Percentiles rank a stretch among this genome's conserved stretches.
phyloP scores from a whole-genome alignment of 2,329 filamentous ascomycete genomes.

The Nemania sp. region DNA sequence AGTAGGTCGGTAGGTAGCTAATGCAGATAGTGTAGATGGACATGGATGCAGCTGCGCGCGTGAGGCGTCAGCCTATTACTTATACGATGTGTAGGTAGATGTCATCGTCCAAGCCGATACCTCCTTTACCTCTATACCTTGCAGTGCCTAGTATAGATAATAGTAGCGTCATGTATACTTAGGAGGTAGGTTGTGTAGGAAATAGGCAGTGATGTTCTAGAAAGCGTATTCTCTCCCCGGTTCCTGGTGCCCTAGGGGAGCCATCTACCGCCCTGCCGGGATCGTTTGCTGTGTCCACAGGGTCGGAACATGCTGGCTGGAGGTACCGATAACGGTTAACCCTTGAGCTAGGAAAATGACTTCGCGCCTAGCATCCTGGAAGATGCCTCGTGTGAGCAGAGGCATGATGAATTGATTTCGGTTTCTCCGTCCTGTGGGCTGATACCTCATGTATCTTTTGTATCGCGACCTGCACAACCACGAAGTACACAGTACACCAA shows the following conservation, averaged over 20 bases:
- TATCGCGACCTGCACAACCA: background rate
- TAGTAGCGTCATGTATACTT: too few relatives aligned
- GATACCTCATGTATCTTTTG: background rate
- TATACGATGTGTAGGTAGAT: constrained; percentile 3
- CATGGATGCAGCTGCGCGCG: constrained; percentile 1
- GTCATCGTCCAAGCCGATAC: constrained; percentile 3
- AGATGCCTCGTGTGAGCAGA: background rate
- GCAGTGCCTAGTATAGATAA: background rate
- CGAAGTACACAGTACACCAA: too few relatives aligned
- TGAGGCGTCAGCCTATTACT: constrained; percentile 9
- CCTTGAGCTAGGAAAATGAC: background rate
- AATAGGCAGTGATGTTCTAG: constrained; percentile 14
- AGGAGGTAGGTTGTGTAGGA: background rate
- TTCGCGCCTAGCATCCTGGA: background rate
- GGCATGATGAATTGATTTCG: constrained; percentile 25
- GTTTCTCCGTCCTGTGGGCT: constrained; percentile 25
- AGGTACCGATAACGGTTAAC: background rate
- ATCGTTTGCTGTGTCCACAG: constrained; percentile 1
- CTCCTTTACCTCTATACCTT: background rate
- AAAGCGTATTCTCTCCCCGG: constrained; percentile 15
- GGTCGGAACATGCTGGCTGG: constrained; percentile 1
- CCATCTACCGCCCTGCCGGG: constrained; percentile 18
- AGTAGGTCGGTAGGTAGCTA: background rate
- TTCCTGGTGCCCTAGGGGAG: constrained; percentile 5
- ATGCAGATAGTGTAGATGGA: background rate